Conservation (phyloP, 768 basidiomycete genomes). For the Gautieria morchelliformis region DNA sequence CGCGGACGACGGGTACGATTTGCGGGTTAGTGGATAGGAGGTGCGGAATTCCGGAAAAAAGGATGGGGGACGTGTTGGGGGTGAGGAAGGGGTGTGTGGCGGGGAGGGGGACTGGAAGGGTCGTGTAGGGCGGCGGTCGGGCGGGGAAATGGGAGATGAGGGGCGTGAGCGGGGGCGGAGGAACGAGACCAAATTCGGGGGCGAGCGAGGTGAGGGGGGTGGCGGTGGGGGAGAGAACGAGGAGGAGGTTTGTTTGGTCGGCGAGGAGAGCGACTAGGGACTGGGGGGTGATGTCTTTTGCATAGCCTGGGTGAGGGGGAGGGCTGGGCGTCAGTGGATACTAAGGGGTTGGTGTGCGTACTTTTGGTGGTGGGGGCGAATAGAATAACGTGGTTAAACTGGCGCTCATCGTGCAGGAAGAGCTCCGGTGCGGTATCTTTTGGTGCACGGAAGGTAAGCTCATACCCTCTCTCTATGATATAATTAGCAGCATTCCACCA, state of each 20-base stretch:
- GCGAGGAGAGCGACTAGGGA: slow-evolving; percentile 62
- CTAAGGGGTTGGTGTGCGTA: slow-evolving; percentile 21
- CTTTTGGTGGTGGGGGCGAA: slow-evolving; percentile 83
- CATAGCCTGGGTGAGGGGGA: slow-evolving; percentile 37
- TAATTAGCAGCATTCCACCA: neutral
- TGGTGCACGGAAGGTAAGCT: slow-evolving; percentile 78
- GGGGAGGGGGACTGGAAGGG: slow-evolving; percentile 56
- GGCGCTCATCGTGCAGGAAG: slow-evolving; percentile 58
- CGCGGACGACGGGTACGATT: slow-evolving; percentile 72
- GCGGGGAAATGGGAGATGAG: slow-evolving; percentile 81
- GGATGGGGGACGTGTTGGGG: slow-evolving; percentile 45
- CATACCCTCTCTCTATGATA: slow-evolving; percentile 64
- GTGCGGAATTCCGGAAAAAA: slow-evolving; percentile 67
- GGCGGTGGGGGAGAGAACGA: slow-evolving; percentile 70
- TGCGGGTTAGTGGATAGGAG: slow-evolving; percentile 66
- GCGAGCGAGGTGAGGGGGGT: slow-evolving; percentile 70
- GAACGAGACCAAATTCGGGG: slow-evolving; percentile 84
- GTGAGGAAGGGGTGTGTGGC: slow-evolving; percentile 19
- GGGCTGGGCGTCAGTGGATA: neutral
- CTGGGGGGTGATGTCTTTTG: slow-evolving; percentile 73
- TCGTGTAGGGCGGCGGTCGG: slow-evolving; percentile 49
- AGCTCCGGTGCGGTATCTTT: slow-evolving; percentile 62
- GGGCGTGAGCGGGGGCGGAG: slow-evolving; percentile 75
- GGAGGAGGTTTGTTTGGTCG: slow-evolving; percentile 70
- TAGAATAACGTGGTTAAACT: slow-evolving; percentile 80